Evolutionary conservation across 2,329 filamentous ascomycete species (phyloP), one percentile per base, ranked within the genome.

Genomic region (Bipolaris sorokiniana): DNA sequence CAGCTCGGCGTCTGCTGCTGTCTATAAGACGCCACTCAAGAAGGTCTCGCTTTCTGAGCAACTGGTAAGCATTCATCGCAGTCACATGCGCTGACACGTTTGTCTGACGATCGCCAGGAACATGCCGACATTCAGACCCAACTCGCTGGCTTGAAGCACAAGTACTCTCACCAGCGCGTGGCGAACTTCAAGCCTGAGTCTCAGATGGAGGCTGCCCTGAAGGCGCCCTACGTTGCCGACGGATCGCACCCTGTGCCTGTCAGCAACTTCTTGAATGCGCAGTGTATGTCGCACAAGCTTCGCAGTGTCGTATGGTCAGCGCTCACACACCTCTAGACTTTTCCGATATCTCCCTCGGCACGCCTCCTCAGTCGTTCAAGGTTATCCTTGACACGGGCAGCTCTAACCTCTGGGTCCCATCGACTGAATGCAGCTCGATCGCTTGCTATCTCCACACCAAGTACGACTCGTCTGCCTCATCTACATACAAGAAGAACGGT

Each of bases 331-430:
- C 5, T 18, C n/a, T 50, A 76, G 93, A 99, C 84, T 99, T 97
- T 87, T 96, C 94, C 68, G 92, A 97, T 79, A 97, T 99, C 78
- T 86, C 87, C 69, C 87, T 99, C 77, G 95, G 95, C 65, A 94
- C 89, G 47, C 95, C 95, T 65, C 89, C 95, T 33, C 95, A 99
- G 83, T 85, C 82, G 68, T 99, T 99, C 88, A 99, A 99, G 86
- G 96, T 99, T 67, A 90, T 99, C 64, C 89, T 99, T 64, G 95
- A 99, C 79, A 99, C 95, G 26, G 95, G 95, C 72, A 97, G 92
- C 85, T 98, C 95, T 78, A 99, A 99, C 84, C 86, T 99, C 63
- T 99, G 96, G 96, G 93, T 99, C 59, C 96, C 96, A 37, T 97
- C 93, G 22, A 83, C 86, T 55, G 84, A 92, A 75, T 99, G 96